Conservation (phyloP, 768 basidiomycete genomes). For the Amanita phalloides region DNA sequence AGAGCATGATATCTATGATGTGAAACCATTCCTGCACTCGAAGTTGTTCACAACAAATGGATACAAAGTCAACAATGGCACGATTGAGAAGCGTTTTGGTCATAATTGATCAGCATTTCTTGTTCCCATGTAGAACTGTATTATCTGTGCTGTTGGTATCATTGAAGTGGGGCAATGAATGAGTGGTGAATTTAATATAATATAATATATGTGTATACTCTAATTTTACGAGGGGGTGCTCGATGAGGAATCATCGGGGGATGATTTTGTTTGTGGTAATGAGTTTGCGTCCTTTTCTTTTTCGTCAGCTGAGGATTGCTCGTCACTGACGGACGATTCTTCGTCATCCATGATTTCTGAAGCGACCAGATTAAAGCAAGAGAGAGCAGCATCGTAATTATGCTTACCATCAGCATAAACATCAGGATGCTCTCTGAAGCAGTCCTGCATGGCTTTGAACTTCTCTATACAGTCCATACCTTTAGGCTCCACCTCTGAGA, state of each 20-base stretch:
- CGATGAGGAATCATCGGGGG: background rate
- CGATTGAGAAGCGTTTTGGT: constrained; percentile 70
- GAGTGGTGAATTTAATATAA: constrained; percentile 7
- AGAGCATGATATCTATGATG: constrained; percentile 94
- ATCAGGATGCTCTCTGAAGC: constrained; percentile 93
- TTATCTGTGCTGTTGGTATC: background rate
- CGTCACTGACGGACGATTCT: constrained; percentile 9
- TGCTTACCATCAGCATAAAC: constrained; percentile 86
- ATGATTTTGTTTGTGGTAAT: background rate
- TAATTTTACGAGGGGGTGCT: background rate
- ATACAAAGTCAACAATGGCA: constrained; percentile 58
- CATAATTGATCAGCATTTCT: constrained; percentile 18
- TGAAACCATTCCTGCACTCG: constrained; percentile 74
- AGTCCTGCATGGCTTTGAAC: constrained; percentile 96
- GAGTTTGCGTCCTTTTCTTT: background rate
- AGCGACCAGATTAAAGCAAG: constrained; percentile 6
- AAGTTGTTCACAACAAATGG: constrained; percentile 84
- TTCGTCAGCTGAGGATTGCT: constrained; percentile 3
- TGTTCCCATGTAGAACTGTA: constrained; percentile 1
- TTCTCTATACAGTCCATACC: constrained; percentile 97
- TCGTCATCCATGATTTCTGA: constrained; percentile 65
- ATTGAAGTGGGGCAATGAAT: constrained; percentile 2
- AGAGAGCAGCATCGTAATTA: background rate
- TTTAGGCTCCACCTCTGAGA: constrained; percentile 91
- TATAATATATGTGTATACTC: background rate